These are phyloP conservation scores for Rutstroemia sp. DNA, from an alignment of 2,329 filamentous ascomycete genomes.

Conservation along the genomic window DNA sequence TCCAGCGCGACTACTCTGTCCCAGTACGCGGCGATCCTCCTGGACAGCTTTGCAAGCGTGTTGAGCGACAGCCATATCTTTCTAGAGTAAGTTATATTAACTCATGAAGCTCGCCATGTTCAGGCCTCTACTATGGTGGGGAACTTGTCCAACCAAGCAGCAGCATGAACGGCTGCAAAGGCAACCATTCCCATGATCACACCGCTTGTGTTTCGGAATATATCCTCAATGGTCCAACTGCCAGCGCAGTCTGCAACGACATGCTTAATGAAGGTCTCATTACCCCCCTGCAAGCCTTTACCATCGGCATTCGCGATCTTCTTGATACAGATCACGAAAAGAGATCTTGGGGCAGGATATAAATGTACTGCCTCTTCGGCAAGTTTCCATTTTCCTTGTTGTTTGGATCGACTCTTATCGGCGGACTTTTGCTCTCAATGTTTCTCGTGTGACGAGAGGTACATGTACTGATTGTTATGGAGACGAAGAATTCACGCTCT, in stretches of 20 bases:
- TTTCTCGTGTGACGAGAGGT: too few species aligned
- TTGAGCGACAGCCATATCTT: constrained; percentile 7
- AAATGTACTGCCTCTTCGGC: neutral
- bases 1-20: neutral
- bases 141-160: constrained; percentile 15
- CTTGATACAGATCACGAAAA: neutral
- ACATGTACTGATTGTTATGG: too few species aligned
- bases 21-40: neutral
- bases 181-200: constrained; percentile 13
- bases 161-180: constrained; percentile 11
- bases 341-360: neutral
- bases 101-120: constrained; percentile 9
- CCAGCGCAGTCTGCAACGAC: constrained; percentile 1
- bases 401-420: too few species aligned
- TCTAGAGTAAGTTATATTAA: constrained; percentile 9
- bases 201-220: constrained; percentile 11
- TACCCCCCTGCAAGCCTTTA: neutral
- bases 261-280: neutral
- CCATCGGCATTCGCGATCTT: neutral
- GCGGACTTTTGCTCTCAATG: too few species aligned
- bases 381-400: constrained; percentile 3
- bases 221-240: constrained; percentile 10
- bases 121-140: constrained; percentile 2
- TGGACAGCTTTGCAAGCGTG: neutral
- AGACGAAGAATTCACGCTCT: too few species aligned